Evolutionary conservation across 169 alveolate genomes (phyloP), one percentile per base, ranked within the genome.

Genomic region (Ichthyophthirius multifiliis): DNA sequence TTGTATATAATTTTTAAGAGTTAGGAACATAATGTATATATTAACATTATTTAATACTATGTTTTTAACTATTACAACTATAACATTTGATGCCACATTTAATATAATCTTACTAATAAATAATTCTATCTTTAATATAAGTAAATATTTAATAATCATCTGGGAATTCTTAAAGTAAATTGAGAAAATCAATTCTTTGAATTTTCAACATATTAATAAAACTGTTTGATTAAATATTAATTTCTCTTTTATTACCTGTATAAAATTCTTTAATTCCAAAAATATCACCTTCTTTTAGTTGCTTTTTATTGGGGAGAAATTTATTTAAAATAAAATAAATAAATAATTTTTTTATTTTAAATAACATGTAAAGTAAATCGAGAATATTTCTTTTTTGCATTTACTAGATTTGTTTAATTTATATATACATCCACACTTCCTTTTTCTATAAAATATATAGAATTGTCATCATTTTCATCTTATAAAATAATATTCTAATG

Each of bases 261-360:
- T 63, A 30, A 43, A 78, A 78, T 63, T 64, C n/a, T 27, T 34
- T 63, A 43, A 65, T n/a, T 32, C 84, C 84, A 78, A 78, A 78
- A 20, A 43, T 39, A 18, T 78, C 47, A 20, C 84, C 84, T 65
- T 65, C 73, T 65, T 39, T 34, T 48, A 76, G 41, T 45, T 55
- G 64, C 71, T 55, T n/a, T n/a, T n/a, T n/a, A n/a, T n/a, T n/a
- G n/a, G n/a, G n/a, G n/a, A n/a, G n/a, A n/a, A n/a, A n/a, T n/a
- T n/a, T n/a, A n/a, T n/a, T n/a, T n/a, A n/a, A n/a, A n/a, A n/a
- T n/a, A n/a, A n/a, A n/a, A n/a, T n/a, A n/a, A n/a, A n/a, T n/a
- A n/a, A n/a, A n/a, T n/a, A n/a, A n/a, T n/a, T n/a, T n/a, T n/a
- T n/a, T n/a, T n/a, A n/a, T n/a, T n/a, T n/a, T n/a, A n/a, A n/a